phyloP scores from a whole-genome alignment of 495 filamentous ascomycete genomes.

The Aspergillus carlsbadensis region DNA sequence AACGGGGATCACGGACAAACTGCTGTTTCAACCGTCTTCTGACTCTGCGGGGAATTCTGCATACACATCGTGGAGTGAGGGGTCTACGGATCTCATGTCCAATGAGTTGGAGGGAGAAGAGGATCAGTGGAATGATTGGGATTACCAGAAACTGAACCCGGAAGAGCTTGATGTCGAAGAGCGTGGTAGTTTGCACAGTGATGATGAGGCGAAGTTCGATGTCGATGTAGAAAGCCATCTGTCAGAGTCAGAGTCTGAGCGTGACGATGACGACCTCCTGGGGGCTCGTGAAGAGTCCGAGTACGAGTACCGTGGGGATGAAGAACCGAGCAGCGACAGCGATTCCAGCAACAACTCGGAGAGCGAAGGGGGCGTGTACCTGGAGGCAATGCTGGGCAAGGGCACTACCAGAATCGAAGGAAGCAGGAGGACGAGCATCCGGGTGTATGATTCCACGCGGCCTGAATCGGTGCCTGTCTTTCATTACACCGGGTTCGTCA shows the following conservation, averaged over 20 bases:
- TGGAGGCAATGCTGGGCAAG: neutral
- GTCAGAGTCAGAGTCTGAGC: neutral
- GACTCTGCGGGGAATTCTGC: neutral
- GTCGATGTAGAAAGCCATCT: neutral
- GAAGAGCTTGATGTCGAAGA: neutral
- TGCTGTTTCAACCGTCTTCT: neutral
- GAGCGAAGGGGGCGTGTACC: neutral
- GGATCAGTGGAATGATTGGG: slow-evolving; percentile 1
- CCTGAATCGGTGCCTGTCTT: neutral
- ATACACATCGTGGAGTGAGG: slow-evolving; percentile 6
- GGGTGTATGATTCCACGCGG: neutral
- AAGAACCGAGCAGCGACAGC: neutral
- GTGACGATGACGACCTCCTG: neutral
- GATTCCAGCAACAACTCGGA: neutral
- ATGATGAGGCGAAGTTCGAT: neutral
- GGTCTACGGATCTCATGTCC: neutral
- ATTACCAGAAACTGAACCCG: neutral
- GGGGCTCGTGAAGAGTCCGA: neutral
- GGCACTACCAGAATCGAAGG: neutral
- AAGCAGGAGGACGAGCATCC: neutral
- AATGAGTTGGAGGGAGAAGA: neutral
- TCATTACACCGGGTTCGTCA: neutral
- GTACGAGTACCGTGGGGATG: neutral
- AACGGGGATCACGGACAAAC: neutral
- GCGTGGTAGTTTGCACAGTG: neutral